Evolutionary conservation across 169 alveolate species (phyloP).

Genomic region (Plasmodium gaboni): DNA sequence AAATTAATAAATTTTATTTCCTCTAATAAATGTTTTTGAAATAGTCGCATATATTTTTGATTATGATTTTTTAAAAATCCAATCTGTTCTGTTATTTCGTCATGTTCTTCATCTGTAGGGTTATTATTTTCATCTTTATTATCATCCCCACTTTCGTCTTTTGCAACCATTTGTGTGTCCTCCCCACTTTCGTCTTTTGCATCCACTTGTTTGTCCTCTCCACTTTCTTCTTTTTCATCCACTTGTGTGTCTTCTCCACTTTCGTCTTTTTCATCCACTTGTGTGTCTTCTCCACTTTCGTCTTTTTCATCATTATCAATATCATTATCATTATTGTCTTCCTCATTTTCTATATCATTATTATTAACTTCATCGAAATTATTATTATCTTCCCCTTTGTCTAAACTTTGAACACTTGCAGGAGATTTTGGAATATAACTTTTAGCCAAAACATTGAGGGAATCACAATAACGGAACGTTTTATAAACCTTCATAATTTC

Average conservation of each 20-base stretch:
- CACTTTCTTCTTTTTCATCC: neutral
- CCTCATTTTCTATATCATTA: neutral
- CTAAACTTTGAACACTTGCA: neutral
- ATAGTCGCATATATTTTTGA: slow-evolving; percentile 40
- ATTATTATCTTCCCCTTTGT: neutral
- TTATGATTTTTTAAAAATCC: slow-evolving; percentile 30
- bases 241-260: no score
- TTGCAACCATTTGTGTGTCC: no score
- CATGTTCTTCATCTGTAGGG: neutral
- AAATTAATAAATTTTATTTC: slow-evolving; percentile 59
- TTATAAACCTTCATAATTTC: slow-evolving; percentile 57
- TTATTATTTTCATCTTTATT: neutral
- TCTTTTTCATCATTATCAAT: neutral
- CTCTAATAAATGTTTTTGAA: slow-evolving; percentile 40
- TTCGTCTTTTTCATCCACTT: no score
- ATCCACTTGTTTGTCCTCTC: no score
- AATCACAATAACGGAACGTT: slow-evolving; percentile 56
- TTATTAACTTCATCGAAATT: neutral
- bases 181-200: no score
- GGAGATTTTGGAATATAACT: slow-evolving; percentile 12
- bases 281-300: neutral
- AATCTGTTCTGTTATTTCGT: slow-evolving; percentile 29
- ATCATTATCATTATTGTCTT: neutral
- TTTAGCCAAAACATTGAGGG: slow-evolving; percentile 31
- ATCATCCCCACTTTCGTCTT: neutral